These are phyloP conservation scores for Eucalyptus guilfoylei DNA, from an alignment of 345 rosid species.

Conservation along the genomic window DNA sequence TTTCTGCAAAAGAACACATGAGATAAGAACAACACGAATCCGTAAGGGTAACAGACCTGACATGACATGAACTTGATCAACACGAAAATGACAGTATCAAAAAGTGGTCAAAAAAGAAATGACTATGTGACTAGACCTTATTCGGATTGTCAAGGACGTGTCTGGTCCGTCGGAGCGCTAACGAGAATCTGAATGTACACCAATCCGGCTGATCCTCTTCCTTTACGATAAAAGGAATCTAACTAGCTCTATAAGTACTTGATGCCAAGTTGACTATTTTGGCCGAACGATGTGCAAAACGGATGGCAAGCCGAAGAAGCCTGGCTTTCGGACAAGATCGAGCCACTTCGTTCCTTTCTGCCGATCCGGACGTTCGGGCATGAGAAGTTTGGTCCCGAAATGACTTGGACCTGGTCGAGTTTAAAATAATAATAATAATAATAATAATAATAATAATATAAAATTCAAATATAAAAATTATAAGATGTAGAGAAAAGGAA, in stretches of 20 bases:
- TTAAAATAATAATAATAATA: too few species aligned
- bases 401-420: too few species aligned
- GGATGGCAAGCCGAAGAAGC: accelerated
- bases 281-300: not conserved
- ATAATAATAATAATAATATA: accelerated
- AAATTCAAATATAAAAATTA: too few species aligned
- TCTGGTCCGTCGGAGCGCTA: not conserved
- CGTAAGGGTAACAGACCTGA: accelerated
- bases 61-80: not conserved
- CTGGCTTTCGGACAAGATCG: too few species aligned
- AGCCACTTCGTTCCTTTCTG: accelerated
- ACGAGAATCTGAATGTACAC: not conserved
- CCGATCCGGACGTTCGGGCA: too few species aligned
- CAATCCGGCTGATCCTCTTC: not conserved
- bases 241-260: not conserved
- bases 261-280: not conserved
- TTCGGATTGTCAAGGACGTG: not conserved
- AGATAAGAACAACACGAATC: not conserved
- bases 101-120: not conserved
- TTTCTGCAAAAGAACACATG: not conserved
- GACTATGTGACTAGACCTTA: not conserved
- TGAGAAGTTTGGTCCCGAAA: too few species aligned
- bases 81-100: not conserved
- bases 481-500: not conserved
- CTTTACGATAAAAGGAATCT: not conserved